Evolutionary conservation across 495 filamentous ascomycete species (phyloP), one percentile per base, ranked within the genome.

Genomic region (Diplogelasinospora grovesii): DNA sequence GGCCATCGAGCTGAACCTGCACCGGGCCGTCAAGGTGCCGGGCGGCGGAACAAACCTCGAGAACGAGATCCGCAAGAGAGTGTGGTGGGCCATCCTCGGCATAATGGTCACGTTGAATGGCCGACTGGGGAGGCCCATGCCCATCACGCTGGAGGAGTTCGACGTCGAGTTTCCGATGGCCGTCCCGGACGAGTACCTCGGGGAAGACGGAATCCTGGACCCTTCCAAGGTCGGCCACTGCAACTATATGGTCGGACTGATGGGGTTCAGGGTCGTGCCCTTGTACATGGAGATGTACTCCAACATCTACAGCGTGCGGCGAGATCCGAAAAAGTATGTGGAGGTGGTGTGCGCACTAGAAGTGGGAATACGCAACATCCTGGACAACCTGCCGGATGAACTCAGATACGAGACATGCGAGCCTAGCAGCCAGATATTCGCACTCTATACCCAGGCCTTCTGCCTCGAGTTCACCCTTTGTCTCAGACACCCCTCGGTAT

Each of bases 91-190:
- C 8, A 65, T 87, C 31, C 54, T 85, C 14, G 63, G 68, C 18
- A 69, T 87, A 11, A 66, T 78, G 34, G 68, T 82, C 18, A 74
- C 73, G 7, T 60, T 89, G 20, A 80, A 81, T 49, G 82, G 82
- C 22, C 84, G 81, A 39, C 69, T 89, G 21, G 85, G 85, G 21
- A 69, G 81, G 26, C 85, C 85, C 13, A 86, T 89, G 81, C 69
- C 79, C 2, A 64, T 90, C 13, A 68, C 75, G 18, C 41, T 75
- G 8, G 77, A 83, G 24, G 85, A 90, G 52, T 78, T 83, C 50
- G 86, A 89, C 53, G 71, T 82, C 29, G 85, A 86, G 45, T 72
- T 86, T 20, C 86, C 83, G 1, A 73, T 84, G 35, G 57, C 73
- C 11, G 65, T 88, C 33, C 64, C 81, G 43, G 85, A 90, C 53